Evolutionary conservation across 495 filamentous ascomycete species (phyloP).

Genomic region (Hyaloscypha bicolor): DNA sequence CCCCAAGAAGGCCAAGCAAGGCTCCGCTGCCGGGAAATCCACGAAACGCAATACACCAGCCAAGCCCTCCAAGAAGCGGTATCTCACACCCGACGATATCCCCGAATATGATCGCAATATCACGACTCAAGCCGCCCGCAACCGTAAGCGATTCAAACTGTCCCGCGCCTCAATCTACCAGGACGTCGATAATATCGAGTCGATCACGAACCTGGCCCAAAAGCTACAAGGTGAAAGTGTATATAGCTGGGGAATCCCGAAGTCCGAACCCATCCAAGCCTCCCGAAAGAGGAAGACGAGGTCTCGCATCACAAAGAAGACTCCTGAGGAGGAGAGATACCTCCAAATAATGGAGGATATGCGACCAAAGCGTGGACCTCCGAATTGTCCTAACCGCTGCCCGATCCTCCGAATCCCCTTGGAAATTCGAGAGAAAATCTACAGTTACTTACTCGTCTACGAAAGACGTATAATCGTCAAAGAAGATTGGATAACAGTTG

Average conservation of each 20-base stretch:
- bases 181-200: not conserved
- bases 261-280: not conserved
- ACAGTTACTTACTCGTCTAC: conserved; percentile 19
- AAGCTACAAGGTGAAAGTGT: not conserved
- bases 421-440: conserved; percentile 29
- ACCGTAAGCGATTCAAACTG: conserved; percentile 12
- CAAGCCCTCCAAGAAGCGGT: not conserved
- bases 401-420: conserved; percentile 20
- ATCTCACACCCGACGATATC: not conserved
- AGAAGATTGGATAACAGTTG: conserved; percentile 17
- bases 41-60: not conserved
- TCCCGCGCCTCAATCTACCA: not conserved
- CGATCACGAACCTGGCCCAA: not conserved
- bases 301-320: not conserved
- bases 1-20: conserved; percentile 6
- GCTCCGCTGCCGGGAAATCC: not conserved
- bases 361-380: not conserved
- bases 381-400: conserved; percentile 8
- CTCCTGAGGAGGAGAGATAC: not conserved
- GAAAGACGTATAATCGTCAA: conserved; percentile 17
- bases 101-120: conserved; percentile 11
- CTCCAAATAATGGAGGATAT: conserved; percentile 16
- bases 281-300: not conserved
- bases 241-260: conserved; percentile 2
- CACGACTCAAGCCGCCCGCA: not conserved